Evolutionary conservation across 495 filamentous ascomycete species (phyloP).

Genomic region (Penicillium ochrochloron): DNA sequence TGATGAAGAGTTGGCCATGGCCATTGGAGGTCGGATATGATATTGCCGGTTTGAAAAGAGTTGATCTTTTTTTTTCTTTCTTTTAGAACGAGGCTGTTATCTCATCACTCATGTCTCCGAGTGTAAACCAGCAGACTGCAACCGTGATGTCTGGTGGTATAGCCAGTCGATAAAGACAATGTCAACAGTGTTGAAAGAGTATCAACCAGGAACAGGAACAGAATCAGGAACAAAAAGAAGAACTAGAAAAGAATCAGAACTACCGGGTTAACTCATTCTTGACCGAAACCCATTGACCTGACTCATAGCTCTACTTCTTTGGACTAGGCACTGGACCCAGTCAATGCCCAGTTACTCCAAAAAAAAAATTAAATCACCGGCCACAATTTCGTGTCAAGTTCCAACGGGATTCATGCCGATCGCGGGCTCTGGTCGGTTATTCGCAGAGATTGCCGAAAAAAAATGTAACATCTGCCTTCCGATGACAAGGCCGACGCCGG

Average conservation of each 20-base stretch:
- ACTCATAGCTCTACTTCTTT: conserved; percentile 13
- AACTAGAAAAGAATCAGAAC: not conserved
- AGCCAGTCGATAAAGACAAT: not conserved
- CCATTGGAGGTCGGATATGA: conserved; percentile 8
- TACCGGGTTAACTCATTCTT: conserved; percentile 4
- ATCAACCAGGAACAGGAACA: not conserved
- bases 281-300: conserved; percentile 9
- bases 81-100: not conserved
- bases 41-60: not conserved
- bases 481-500: conserved; percentile 4
- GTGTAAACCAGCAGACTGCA: not conserved
- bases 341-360: not conserved
- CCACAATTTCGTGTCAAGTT: not conserved
- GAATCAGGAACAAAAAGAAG: not conserved
- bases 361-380: conserved; percentile 12
- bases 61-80: not conserved
- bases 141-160: not conserved
- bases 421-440: conserved; percentile 8
- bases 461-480: conserved; percentile 10
- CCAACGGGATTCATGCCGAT: conserved; percentile 27
- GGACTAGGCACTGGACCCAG: not conserved
- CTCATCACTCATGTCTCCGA: conserved; percentile 8
- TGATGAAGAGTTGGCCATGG: not conserved
- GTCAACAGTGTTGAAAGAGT: not conserved
- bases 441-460: conserved; percentile 33